phyloP scores from a whole-genome alignment of 768 basidiomycete species.

The Rhodotorula toruloides region DNA sequence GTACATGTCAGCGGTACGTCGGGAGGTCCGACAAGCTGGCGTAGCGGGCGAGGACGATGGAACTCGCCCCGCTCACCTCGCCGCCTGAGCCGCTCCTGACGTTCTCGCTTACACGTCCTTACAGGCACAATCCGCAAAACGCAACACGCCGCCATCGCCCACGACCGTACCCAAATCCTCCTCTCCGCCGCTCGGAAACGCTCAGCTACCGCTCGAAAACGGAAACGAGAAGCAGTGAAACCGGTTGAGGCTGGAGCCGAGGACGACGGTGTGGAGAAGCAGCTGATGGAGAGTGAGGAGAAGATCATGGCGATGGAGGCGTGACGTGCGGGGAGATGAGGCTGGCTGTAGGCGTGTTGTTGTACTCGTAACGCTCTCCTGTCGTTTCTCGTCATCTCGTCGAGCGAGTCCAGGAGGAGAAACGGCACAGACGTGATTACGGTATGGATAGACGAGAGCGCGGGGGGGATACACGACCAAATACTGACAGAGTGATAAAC shows the following conservation, averaged over 20 bases:
- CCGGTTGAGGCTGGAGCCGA: neutral
- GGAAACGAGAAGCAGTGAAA: neutral
- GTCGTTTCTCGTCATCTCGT: neutral
- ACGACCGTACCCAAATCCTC: slow-evolving; percentile 39
- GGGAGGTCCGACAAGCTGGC: accelerated
- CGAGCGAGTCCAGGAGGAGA: no score
- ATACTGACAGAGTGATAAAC: no score
- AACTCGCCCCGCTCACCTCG: neutral
- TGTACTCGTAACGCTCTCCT: neutral
- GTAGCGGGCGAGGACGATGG: neutral
- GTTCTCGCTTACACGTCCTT: no score
- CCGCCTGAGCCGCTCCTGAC: neutral
- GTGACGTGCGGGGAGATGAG: neutral
- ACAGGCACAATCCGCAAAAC: slow-evolving; percentile 42
- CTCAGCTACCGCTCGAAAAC: no score
- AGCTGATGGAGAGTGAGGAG: slow-evolving; percentile 22
- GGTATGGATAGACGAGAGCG: no score
- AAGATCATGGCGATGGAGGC: slow-evolving; percentile 33
- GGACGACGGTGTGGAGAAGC: neutral
- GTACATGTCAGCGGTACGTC: slow-evolving; percentile 38
- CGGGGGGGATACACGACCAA: no score
- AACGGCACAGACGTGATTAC: no score
- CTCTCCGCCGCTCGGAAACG: neutral
- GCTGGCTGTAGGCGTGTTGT: neutral
- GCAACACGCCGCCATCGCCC: slow-evolving; percentile 39